Percentiles rank a stretch among this genome's conserved stretches.
These are phyloP conservation scores for Madurella mycetomatis DNA, from an alignment of 2,329 filamentous ascomycete species.

Conservation along the genomic window DNA sequence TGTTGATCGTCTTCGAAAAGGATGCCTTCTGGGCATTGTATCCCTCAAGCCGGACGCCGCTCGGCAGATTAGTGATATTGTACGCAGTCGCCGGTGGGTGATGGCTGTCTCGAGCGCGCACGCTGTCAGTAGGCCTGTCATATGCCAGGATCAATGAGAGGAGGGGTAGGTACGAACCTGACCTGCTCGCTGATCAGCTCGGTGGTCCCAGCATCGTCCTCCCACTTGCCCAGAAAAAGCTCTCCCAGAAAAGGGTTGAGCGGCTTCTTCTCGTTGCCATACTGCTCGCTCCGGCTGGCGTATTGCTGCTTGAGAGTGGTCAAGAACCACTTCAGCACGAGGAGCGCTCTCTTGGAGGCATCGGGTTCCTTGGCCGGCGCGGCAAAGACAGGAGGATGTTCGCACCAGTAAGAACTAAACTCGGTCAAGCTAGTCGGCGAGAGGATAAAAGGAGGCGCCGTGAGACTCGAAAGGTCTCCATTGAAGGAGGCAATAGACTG, in stretches of 20 bases:
- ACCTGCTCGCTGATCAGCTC: conserved; percentile 92
- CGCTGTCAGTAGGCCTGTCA: conserved; percentile 1
- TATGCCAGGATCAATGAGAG: neutral
- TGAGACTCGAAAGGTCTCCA: conserved; percentile 74
- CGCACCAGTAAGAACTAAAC: conserved; percentile 79
- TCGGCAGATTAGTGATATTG: conserved; percentile 79
- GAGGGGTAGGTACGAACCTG: conserved; percentile 46
- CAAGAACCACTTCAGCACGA: conserved; percentile 96
- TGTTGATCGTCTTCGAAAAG: conserved; percentile 87
- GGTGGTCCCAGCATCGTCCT: conserved; percentile 75
- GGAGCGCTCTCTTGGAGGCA: conserved; percentile 72
- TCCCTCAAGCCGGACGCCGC: conserved; percentile 74
- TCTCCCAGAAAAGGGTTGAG: conserved; percentile 95
- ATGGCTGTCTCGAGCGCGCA: conserved; percentile 56
- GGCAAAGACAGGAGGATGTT: conserved; percentile 72
- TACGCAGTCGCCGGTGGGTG: conserved; percentile 95
- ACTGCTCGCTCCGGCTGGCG: conserved; percentile 67
- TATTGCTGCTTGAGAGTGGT: conserved; percentile 88
- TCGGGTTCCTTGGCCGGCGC: conserved; percentile 77
- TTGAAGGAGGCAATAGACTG: conserved; percentile 77
- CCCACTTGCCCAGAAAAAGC: conserved; percentile 89
- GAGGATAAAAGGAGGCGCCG: conserved; percentile 77
- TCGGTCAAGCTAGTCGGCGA: conserved; percentile 74
- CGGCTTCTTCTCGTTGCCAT: conserved; percentile 94
- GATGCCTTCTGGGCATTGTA: conserved; percentile 97